Percentiles rank a stretch among this genome's conserved stretches.
Conservation (phyloP, 805 yeast genomes). For the Sungouiozyma ichnusensis region DNA sequence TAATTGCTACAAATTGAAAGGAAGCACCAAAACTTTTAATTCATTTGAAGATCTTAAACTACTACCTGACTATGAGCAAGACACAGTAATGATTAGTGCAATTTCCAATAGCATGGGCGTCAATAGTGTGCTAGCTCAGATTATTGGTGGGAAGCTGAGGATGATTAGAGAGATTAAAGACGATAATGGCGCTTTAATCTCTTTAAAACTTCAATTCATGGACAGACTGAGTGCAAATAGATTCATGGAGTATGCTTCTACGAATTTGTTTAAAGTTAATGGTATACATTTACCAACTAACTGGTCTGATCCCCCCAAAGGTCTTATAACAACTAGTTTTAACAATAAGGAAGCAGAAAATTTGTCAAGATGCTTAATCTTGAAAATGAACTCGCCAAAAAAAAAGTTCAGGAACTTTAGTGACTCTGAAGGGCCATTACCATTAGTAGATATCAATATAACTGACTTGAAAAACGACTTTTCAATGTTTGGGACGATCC, state of each 20-base stretch:
- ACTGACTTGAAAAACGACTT: slow-evolving; percentile 41
- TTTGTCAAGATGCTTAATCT: slow-evolving; percentile 42
- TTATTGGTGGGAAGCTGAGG: slow-evolving; percentile 61
- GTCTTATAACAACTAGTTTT: slow-evolving; percentile 18
- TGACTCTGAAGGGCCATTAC: slow-evolving; percentile 11
- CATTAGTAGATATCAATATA: slow-evolving; percentile 38
- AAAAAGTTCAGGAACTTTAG: slow-evolving; percentile 1
- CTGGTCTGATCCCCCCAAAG: slow-evolving; percentile 30
- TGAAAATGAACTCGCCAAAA: slow-evolving; percentile 28
- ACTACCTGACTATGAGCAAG: not conserved
- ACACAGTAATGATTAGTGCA: slow-evolving; percentile 27
- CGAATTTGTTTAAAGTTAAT: slow-evolving; percentile 48
- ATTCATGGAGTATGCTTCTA: slow-evolving; percentile 42
- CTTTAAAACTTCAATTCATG: slow-evolving; percentile 39
- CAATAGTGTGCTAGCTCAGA: slow-evolving; percentile 40
- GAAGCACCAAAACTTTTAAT: not conserved
- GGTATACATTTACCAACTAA: slow-evolving; percentile 40
- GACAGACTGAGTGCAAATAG: slow-evolving; percentile 41
- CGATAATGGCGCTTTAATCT: slow-evolving; percentile 5
- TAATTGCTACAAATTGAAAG: not conserved
- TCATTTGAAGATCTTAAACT: not conserved
- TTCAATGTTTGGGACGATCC: slow-evolving; percentile 43
- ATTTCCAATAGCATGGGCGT: slow-evolving; percentile 38
- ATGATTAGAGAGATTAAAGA: slow-evolving; percentile 29
- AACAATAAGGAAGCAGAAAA: slow-evolving; percentile 18